Evolutionary conservation across 495 filamentous ascomycete species (phyloP).

Genomic region (Hamigera avellanea): DNA sequence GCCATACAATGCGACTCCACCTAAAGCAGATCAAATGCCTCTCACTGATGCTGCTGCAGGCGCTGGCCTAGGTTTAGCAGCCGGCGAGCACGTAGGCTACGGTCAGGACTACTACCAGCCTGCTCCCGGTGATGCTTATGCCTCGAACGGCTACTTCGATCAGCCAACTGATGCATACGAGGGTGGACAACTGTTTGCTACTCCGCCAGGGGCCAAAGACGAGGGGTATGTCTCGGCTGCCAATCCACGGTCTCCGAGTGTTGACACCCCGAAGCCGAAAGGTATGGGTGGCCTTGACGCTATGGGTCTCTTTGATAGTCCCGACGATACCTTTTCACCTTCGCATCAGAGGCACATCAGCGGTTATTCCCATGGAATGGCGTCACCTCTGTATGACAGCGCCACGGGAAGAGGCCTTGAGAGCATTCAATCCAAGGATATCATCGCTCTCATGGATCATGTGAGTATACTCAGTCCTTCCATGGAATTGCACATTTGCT

Average conservation of each 20-base stretch:
- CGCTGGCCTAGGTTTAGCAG: conserved; percentile 16
- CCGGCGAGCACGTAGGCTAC: conserved; percentile 19
- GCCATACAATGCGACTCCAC: conserved; percentile 38
- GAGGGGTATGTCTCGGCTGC: conserved; percentile 89
- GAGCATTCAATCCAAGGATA: conserved; percentile 90
- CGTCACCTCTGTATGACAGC: conserved; percentile 81
- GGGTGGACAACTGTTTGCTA: conserved; percentile 24
- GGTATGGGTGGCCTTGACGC: conserved; percentile 47
- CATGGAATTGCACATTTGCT: conserved; percentile 1
- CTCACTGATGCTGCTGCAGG: conserved; percentile 31
- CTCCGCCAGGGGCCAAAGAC: conserved; percentile 46
- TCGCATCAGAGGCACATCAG: conserved; percentile 64
- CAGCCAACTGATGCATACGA: conserved; percentile 18
- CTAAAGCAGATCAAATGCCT: conserved; percentile 29
- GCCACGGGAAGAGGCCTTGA: conserved; percentile 84
- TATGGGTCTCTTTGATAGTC: conserved; percentile 45
- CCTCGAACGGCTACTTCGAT: conserved; percentile 23
- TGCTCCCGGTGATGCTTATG: conserved; percentile 24
- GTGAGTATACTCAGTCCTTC: conserved; percentile 32
- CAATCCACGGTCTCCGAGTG: conserved; percentile 48
- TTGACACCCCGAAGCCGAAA: conserved; percentile 47
- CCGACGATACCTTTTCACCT: conserved; percentile 45
- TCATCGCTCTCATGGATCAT: conserved; percentile 96
- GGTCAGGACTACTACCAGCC: conserved; percentile 28
- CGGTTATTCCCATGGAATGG: conserved; percentile 70